Percentiles rank a stretch among this genome's conserved stretches.
phyloP scores from a whole-genome alignment of 2,329 filamentous ascomycete species.

The Fusarium napiforme region DNA sequence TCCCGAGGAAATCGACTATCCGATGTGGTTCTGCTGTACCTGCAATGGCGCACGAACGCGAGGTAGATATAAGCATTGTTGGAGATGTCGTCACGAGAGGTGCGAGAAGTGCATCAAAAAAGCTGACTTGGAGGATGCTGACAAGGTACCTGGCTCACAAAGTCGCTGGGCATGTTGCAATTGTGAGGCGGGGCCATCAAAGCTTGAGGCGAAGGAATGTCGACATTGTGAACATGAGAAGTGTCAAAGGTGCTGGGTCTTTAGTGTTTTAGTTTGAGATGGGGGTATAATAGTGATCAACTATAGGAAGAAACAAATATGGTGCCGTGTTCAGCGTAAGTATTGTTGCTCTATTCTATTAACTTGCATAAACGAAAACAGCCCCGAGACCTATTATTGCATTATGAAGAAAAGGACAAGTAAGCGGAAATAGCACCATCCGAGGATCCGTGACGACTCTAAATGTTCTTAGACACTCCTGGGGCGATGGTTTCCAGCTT shows the following conservation, averaged over 20 bases:
- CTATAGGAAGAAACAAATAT: no score
- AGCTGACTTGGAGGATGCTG: background rate
- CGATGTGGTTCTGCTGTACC: background rate
- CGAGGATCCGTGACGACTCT: fast-evolving
- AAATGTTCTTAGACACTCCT: background rate
- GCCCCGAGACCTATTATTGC: no score
- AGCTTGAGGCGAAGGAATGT: background rate
- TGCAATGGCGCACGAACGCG: background rate
- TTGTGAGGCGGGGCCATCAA: background rate
- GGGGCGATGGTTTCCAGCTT: constrained; percentile 46
- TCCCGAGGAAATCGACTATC: background rate
- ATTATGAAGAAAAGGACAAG: fast-evolving
- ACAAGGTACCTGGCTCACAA: background rate
- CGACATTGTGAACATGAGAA: background rate
- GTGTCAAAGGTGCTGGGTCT: background rate
- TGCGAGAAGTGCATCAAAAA: background rate
- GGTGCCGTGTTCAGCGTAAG: no score
- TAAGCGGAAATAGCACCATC: fast-evolving
- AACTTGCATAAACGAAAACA: no score
- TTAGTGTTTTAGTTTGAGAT: background rate
- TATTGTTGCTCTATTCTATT: no score
- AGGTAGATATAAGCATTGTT: no score
- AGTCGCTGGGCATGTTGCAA: background rate
- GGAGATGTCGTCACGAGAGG: background rate
- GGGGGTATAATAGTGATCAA: no score